These are phyloP conservation scores for Ilex paraguariensis DNA, from an alignment of 305 asterid species.

Conservation along the genomic window DNA sequence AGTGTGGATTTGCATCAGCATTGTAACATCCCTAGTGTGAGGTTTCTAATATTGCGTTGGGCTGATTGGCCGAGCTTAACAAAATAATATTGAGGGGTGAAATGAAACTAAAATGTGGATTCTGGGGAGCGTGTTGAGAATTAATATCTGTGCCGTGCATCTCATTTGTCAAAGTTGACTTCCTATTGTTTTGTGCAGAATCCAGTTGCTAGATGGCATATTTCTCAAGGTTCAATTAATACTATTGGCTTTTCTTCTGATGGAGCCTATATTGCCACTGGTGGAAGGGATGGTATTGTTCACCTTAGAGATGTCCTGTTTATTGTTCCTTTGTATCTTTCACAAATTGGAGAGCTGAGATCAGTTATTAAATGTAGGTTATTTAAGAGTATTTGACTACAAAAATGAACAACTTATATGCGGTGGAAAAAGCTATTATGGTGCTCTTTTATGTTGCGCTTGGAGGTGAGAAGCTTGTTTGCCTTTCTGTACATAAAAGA, in stretches of 20 bases:
- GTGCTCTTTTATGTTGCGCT: conserved; percentile 93
- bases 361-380: conserved; percentile 48
- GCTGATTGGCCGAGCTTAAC: no score
- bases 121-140: no score
- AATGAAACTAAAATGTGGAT: no score
- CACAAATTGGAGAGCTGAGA: conserved; percentile 4
- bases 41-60: no score
- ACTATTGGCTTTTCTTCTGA: conserved; percentile 80
- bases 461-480: conserved; percentile 62
- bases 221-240: conserved; percentile 91
- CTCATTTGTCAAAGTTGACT: background rate
- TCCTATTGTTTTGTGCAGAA: conserved; percentile 47
- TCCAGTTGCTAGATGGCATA: conserved; percentile 99
- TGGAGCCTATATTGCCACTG: conserved; percentile 90
- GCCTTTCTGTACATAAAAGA: background rate
- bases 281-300: conserved; percentile 96
- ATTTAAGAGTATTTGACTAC: conserved; percentile 88
- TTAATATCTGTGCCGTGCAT: no score
- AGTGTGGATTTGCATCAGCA: no score
- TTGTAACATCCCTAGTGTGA: no score
- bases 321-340: no score
- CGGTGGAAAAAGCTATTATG: conserved; percentile 97
- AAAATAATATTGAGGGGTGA: no score
- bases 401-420: conserved; percentile 81
- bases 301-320: conserved; percentile 2